Evolutionary conservation across 129 eudicot species (phyloP).

Genomic region (Smallanthus sonchifolius): DNA sequence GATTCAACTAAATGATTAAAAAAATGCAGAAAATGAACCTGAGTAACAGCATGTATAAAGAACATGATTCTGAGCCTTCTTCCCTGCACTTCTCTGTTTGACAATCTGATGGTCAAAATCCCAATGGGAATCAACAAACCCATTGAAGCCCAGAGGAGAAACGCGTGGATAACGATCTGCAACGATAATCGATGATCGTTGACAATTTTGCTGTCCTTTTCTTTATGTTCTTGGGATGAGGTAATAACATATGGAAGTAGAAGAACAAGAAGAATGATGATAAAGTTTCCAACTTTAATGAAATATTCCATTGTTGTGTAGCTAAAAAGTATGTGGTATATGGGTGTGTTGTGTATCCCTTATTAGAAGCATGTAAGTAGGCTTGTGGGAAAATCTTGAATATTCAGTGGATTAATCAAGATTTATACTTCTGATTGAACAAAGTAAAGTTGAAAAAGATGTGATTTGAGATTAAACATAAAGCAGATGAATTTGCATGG

Average conservation of each 20-base stretch:
- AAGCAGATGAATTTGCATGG: conserved; percentile 36
- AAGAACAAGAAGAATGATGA: conserved; percentile 24
- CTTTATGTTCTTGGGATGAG: conserved; percentile 13
- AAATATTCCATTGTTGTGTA: conserved; percentile 26
- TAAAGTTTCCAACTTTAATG: conserved; percentile 29
- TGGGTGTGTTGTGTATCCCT: conserved; percentile 21
- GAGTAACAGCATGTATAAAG: conserved; percentile 59
- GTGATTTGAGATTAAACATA: conserved; percentile 21
- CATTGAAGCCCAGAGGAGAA: conserved; percentile 88
- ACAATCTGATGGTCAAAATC: conserved; percentile 58
- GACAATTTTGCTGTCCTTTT: conserved; percentile 20
- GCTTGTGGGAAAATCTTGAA: conserved; percentile 18
- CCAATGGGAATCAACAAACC: conserved; percentile 84
- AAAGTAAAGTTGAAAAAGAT: conserved; percentile 19
- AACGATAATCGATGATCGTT: conserved; percentile 10
- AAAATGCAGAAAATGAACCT: conserved; percentile 33
- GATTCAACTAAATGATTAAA: conserved; percentile 1
- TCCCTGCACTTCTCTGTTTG: conserved; percentile 49
- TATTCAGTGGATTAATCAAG: conserved; percentile 17
- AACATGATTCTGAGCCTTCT: conserved; percentile 51
- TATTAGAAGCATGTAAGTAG: conserved; percentile 16
- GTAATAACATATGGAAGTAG: conserved; percentile 14
- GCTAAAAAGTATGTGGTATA: conserved; percentile 29
- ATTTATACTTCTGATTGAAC: conserved; percentile 26
- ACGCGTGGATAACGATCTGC: conserved; percentile 55